phyloP scores from a whole-genome alignment of 2,329 filamentous ascomycete species.

The Setomelanomma holmii region DNA sequence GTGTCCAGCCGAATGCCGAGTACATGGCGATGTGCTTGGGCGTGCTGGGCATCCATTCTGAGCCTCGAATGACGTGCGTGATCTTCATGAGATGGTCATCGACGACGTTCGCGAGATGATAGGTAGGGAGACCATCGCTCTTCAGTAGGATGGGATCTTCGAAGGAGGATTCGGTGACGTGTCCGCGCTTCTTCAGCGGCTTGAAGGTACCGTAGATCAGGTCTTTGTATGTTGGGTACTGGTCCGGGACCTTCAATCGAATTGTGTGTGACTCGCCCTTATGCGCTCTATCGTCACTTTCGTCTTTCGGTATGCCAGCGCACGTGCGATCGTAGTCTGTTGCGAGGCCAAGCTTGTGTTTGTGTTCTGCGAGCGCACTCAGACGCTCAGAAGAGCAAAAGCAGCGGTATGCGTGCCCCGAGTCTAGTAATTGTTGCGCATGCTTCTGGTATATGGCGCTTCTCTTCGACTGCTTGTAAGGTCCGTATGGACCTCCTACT shows the following conservation, averaged over 20 bases:
- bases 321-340: conserved; percentile 78
- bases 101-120: conserved; percentile 96
- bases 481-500: conserved; percentile 79
- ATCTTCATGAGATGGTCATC: conserved; percentile 96
- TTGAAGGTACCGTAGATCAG: conserved; percentile 72
- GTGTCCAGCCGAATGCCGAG: conserved; percentile 57
- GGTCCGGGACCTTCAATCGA: conserved; percentile 71
- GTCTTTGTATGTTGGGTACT: conserved; percentile 73
- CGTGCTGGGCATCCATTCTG: conserved; percentile 96
- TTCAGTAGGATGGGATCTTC: conserved; percentile 93
- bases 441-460: conserved; percentile 75
- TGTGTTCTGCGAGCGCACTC: conserved; percentile 68
- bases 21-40: conserved; percentile 73
- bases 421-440: conserved; percentile 70
- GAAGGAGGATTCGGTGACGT: conserved; percentile 55
- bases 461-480: conserved; percentile 88
- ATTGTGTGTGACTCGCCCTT: conserved; percentile 77
- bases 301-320: conserved; percentile 66
- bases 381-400: conserved; percentile 83
- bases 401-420: conserved; percentile 85
- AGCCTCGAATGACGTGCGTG: conserved; percentile 91
- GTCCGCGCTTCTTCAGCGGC: conserved; percentile 46
- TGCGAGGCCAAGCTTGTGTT: conserved; percentile 64
- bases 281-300: conserved; percentile 74
- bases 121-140: conserved; percentile 90